Base-by-base conservation (phyloP, 176 grass and related monocot genomes). In the Typha latifolia region DNA sequence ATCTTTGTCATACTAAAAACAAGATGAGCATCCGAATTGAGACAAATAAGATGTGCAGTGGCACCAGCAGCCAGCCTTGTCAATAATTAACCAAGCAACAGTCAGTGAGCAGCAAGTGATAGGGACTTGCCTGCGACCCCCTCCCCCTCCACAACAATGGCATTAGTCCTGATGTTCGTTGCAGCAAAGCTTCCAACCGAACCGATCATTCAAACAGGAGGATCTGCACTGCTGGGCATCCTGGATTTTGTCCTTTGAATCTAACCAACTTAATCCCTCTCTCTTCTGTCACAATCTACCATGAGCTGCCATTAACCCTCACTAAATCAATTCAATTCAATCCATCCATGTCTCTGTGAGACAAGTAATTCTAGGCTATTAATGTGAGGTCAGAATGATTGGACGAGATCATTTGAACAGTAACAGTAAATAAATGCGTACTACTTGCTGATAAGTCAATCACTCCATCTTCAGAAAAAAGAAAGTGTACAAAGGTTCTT, bases 1-100 rank as follows among this genome's bases (percentile, higher is more conserved):
- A 43, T 43, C 62, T 49, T 29, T 73, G 70, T 49, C 67, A 51
- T 47, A 51, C 49, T 18, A 69, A 51, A 59, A 19, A 13, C 53
- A 14, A 72, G 23, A 72, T 61, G 43, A 72, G 37, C 37, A 43
- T 43, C 37, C 5, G 37, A 43, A 43, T 43, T 43, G 37, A 43
- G 37, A 6, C 37, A 43, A 29, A 43, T 43, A 43, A 43, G 37
- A 10, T 10, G 8, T 43, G 37, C 37, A 43, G 7, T 43, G 37
- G 37, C 37, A 43, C 37, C 34, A 37, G 4, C 34, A 26, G 0
- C 24, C 24, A 26, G 24, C 0, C 24, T 26, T 26, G 24, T 26
- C 24, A 26, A 37, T 6, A 37, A 37, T 37, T 37, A 37, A 8
- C 0, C 34, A 37, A 37, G 0, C 7, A 37, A 0, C 4, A 37